Evolutionary conservation across 257 asterid genomes (phyloP).

Genomic region (Linaria vulgaris): DNA sequence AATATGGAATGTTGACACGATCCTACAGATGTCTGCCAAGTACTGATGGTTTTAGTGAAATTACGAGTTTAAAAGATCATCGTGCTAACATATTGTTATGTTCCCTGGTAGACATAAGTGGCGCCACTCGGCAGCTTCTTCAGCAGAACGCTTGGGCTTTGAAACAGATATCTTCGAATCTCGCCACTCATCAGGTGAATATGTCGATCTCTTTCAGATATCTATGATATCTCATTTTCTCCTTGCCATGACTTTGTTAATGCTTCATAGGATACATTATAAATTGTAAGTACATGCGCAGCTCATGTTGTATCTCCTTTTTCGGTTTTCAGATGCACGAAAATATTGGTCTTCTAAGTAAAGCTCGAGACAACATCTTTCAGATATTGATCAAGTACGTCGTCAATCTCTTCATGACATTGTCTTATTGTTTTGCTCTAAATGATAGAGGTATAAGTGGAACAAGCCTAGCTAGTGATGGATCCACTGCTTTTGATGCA

Average conservation of each 20-base stretch:
- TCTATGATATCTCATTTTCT: no score
- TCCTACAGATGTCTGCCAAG: not conserved
- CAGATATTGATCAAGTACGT: constrained; percentile 60
- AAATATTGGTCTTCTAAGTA: constrained; percentile 65
- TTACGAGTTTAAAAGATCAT: not conserved
- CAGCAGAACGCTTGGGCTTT: constrained; percentile 68
- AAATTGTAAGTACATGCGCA: not conserved
- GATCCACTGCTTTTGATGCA: not conserved
- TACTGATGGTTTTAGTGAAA: not conserved
- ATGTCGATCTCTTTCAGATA: no score
- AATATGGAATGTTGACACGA: no score
- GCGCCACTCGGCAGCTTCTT: constrained; percentile 59
- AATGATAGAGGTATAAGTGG: not conserved
- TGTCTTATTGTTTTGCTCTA: not conserved
- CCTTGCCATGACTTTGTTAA: not conserved
- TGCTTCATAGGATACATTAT: not conserved
- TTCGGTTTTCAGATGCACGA: constrained; percentile 56
- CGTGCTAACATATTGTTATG: constrained; percentile 4
- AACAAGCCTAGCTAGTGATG: not conserved
- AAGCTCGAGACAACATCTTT: constrained; percentile 77
- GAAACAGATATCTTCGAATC: constrained; percentile 69
- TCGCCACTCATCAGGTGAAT: constrained; percentile 62
- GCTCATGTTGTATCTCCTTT: constrained; percentile 21
- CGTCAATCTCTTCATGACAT: not conserved
- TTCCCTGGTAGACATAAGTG: constrained; percentile 40